Evolutionary conservation across 768 basidiomycete genomes (phyloP).

Genomic region (Grammothele lineata): DNA sequence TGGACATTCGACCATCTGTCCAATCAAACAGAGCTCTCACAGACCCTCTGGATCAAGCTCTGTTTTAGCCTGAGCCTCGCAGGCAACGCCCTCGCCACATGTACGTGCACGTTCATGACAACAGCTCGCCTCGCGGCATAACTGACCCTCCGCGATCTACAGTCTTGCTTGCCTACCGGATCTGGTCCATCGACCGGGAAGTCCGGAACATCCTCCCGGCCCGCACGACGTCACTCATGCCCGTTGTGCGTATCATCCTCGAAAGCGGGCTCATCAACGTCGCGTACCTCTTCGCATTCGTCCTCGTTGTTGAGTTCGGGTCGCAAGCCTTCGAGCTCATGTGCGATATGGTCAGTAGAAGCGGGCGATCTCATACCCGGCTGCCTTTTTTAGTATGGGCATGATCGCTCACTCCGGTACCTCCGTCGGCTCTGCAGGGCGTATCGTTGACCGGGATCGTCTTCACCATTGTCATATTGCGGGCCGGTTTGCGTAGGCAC

Average conservation of each 20-base stretch:
- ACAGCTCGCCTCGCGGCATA: neutral
- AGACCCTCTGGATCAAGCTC: conserved; percentile 2
- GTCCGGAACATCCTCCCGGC: neutral
- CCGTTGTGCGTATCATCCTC: conserved; percentile 9
- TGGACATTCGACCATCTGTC: conserved; percentile 3
- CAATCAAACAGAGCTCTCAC: neutral
- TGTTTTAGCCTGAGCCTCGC: conserved; percentile 6
- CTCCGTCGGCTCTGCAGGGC: neutral
- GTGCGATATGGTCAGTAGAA: conserved; percentile 6
- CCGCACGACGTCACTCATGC: neutral
- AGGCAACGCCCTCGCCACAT: conserved; percentile 4
- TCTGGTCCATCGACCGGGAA: neutral
- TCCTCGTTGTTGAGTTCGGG: conserved; percentile 2
- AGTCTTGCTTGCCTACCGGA: conserved; percentile 6
- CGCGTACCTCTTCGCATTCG: conserved; percentile 12
- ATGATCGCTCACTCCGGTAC: neutral
- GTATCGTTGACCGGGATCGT: conserved; percentile 7
- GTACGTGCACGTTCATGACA: conserved; percentile 4
- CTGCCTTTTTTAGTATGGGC: too few species aligned
- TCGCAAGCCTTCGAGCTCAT: conserved; percentile 11
- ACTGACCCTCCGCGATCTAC: neutral
- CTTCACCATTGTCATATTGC: conserved; percentile 5
- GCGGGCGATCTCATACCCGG: neutral
- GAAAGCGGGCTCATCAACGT: conserved; percentile 15
- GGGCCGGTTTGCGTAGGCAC: neutral